Conservation (phyloP, 192 early-diverging fungal genomes). For the Gonapodya sp. region DNA sequence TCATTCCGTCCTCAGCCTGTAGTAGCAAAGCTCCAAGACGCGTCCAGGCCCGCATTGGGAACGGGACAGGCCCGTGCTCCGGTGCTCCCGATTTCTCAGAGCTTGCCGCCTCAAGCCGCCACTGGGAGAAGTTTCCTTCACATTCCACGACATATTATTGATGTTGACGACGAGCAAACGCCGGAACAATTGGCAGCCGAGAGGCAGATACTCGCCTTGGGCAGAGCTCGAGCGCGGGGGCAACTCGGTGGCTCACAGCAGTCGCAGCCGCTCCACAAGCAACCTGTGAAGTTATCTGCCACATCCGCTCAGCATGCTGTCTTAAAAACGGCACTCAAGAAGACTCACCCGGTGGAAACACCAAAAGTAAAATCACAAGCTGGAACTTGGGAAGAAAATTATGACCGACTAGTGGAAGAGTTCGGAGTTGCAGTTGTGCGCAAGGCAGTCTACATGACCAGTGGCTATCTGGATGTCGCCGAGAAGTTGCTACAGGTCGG, state of each 20-base stretch:
- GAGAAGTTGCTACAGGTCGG: background rate
- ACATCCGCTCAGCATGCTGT: background rate
- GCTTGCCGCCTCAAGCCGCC: too few species aligned
- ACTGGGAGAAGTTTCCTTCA: background rate
- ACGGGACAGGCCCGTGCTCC: background rate
- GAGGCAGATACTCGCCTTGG: background rate
- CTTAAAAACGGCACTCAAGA: background rate
- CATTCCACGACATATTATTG: background rate
- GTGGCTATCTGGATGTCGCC: background rate
- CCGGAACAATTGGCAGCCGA: background rate
- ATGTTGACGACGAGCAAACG: background rate
- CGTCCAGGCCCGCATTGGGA: background rate
- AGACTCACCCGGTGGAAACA: background rate
- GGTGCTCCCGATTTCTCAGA: background rate
- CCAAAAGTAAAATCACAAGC: background rate
- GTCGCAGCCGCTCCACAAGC: background rate
- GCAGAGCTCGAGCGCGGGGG: background rate
- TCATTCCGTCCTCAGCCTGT: background rate
- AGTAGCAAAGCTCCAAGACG: background rate
- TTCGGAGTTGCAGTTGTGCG: background rate
- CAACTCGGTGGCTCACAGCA: background rate
- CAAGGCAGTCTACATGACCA: background rate
- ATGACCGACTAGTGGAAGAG: background rate
- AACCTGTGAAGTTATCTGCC: background rate
- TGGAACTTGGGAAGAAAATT: background rate